phyloP scores from a whole-genome alignment of 768 basidiomycete genomes.

The Pleurotus sapidus region DNA sequence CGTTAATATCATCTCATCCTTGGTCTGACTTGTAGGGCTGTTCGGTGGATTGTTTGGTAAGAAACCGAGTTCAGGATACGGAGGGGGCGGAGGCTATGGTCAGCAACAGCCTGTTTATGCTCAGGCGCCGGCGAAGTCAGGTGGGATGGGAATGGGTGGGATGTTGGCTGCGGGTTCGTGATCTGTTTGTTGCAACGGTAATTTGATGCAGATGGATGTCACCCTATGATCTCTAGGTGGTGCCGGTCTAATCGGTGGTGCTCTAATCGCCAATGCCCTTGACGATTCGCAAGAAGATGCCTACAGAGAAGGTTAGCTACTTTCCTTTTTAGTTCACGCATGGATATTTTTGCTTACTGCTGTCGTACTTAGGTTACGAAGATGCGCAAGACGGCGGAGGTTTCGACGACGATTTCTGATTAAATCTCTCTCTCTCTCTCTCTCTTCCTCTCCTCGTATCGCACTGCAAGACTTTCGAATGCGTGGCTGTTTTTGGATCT shows the following conservation, averaged over 20 bases:
- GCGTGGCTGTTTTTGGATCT: too few relatives aligned
- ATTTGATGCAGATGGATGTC: background rate
- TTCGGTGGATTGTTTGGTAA: background rate
- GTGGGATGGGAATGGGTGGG: slow-evolving; percentile 49
- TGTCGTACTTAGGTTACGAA: slow-evolving; percentile 7
- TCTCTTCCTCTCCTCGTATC: background rate
- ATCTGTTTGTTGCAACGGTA: slow-evolving; percentile 1
- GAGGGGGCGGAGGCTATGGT: slow-evolving; percentile 17
- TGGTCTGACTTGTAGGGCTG: background rate
- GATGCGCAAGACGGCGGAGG: slow-evolving; percentile 10
- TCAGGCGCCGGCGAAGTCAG: slow-evolving; percentile 33
- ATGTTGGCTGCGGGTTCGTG: slow-evolving; percentile 43
- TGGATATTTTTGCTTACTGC: slow-evolving; percentile 4
- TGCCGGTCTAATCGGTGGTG: slow-evolving; percentile 66
- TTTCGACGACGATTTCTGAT: slow-evolving; percentile 8
- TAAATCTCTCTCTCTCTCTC: background rate
- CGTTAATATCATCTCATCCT: background rate
- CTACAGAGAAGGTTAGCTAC: slow-evolving; percentile 16
- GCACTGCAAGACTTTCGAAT: background rate
- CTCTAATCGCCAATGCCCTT: slow-evolving; percentile 47
- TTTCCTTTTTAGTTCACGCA: background rate
- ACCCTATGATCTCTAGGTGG: slow-evolving; percentile 35
- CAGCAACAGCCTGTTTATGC: slow-evolving; percentile 33
- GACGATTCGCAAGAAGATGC: slow-evolving; percentile 32
- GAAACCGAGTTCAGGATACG: slow-evolving; percentile 3